Evolutionary conservation across 1,139 yeast genomes (phyloP).

Genomic region (Hemisphaericaspora lyxosophila): DNA sequence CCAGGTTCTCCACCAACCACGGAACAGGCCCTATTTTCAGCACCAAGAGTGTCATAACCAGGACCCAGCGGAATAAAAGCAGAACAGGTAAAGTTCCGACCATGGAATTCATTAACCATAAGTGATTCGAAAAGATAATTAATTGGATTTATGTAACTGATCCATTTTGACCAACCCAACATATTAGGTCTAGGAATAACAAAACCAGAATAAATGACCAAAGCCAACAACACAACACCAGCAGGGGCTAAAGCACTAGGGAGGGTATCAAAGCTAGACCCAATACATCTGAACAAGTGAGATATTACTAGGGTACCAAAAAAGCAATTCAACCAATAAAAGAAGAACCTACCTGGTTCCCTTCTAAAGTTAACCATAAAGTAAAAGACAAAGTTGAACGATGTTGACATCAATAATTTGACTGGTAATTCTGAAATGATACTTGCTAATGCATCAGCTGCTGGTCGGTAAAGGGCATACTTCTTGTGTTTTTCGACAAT

Average conservation of each 20-base stretch:
- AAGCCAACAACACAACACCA: constrained; percentile 55
- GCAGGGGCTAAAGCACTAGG: constrained; percentile 77
- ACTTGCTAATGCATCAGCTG: constrained; percentile 75
- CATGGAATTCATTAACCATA: constrained; percentile 62
- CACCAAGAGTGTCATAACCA: constrained; percentile 15
- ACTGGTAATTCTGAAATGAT: constrained; percentile 67
- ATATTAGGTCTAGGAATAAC: constrained; percentile 65
- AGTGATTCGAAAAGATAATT: constrained; percentile 68
- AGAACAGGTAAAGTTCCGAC: constrained; percentile 42
- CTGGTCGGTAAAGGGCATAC: constrained; percentile 73
- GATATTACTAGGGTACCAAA: constrained; percentile 65
- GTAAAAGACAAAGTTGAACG: constrained; percentile 63
- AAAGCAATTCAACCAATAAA: constrained; percentile 55
- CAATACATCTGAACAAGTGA: constrained; percentile 69
- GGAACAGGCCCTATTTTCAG: constrained; percentile 48
- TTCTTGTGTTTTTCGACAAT: constrained; percentile 78
- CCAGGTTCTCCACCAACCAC: constrained; percentile 69
- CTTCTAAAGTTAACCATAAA: constrained; percentile 69
- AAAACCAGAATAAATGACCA: constrained; percentile 76
- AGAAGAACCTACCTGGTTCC: constrained; percentile 67
- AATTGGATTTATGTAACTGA: constrained; percentile 70
- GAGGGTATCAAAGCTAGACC: constrained; percentile 59
- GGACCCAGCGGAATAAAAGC: constrained; percentile 23
- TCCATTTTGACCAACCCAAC: constrained; percentile 82
- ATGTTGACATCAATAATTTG: constrained; percentile 52